These are phyloP conservation scores for Candida nonsorbophila DNA, from an alignment of 805 yeast species.

Conservation along the genomic window DNA sequence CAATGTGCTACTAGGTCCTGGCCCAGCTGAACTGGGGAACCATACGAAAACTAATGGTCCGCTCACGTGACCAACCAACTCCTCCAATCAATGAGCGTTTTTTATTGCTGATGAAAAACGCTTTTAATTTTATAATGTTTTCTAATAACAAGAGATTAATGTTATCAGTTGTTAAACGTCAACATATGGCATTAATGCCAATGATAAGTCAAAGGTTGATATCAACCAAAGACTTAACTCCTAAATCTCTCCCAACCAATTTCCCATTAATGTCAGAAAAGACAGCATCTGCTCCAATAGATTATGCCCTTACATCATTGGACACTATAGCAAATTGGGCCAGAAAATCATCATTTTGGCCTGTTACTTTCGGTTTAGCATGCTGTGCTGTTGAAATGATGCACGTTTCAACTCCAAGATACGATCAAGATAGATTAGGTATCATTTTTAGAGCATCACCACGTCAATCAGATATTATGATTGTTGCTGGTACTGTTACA, in stretches of 20 bases:
- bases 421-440: slow-evolving; percentile 89
- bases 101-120: too few relatives aligned
- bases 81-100: too few relatives aligned
- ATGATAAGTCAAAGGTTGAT: slow-evolving; percentile 15
- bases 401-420: slow-evolving; percentile 88
- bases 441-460: slow-evolving; percentile 92
- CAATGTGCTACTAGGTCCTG: too few relatives aligned
- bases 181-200: too few relatives aligned
- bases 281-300: slow-evolving; percentile 51
- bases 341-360: slow-evolving; percentile 89
- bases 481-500: slow-evolving; percentile 87
- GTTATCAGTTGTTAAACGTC: too few relatives aligned
- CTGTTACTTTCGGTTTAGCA: slow-evolving; percentile 86
- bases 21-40: too few relatives aligned
- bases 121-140: too few relatives aligned
- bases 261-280: slow-evolving; percentile 66
- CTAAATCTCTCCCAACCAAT: slow-evolving; percentile 55
- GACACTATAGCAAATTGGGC: slow-evolving; percentile 89
- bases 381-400: slow-evolving; percentile 95
- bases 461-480: slow-evolving; percentile 87
- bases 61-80: too few relatives aligned
- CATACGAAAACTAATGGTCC: too few relatives aligned
- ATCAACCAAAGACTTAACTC: slow-evolving; percentile 41
- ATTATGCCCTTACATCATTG: slow-evolving; percentile 75
- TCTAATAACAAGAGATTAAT: too few relatives aligned